Conservation (phyloP, 805 yeast species). For the Lipomyces spencermartinsiae region DNA sequence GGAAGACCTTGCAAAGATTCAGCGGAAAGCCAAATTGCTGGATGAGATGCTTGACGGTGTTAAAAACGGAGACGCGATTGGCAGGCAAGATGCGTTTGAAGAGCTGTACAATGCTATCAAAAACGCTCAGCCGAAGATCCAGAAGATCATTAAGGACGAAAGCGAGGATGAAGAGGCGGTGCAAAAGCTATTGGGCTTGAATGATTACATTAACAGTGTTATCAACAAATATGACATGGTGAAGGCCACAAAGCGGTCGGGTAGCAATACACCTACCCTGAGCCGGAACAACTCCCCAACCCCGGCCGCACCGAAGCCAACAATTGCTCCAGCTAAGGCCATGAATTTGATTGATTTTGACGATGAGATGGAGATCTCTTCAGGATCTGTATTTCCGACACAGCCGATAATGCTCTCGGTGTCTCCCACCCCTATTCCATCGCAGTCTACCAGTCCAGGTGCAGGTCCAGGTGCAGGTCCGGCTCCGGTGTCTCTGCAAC, state of each 20-base stretch:
- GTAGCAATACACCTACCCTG: conserved; percentile 18
- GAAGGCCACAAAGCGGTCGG: conserved; percentile 58
- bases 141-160: conserved; percentile 83
- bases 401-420: conserved; percentile 24
- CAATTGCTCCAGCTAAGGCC: conserved; percentile 53
- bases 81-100: conserved; percentile 70
- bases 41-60: conserved; percentile 76
- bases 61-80: conserved; percentile 46
- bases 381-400: conserved; percentile 9
- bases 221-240: conserved; percentile 69
- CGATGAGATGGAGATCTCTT: conserved; percentile 51
- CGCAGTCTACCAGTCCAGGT: not conserved
- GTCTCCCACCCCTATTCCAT: conserved; percentile 25
- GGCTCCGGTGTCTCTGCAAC: not conserved
- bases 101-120: conserved; percentile 82
- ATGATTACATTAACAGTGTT: conserved; percentile 75
- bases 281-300: conserved; percentile 22
- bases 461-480: not conserved
- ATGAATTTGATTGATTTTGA: conserved; percentile 71
- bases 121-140: conserved; percentile 84
- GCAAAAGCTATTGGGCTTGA: conserved; percentile 66
- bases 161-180: conserved; percentile 69
- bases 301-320: conserved; percentile 32
- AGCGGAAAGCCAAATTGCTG: conserved; percentile 83
- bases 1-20: conserved; percentile 82